Conservation (phyloP, 1,139 yeast genomes). For the Debaryomyces sp. region DNA sequence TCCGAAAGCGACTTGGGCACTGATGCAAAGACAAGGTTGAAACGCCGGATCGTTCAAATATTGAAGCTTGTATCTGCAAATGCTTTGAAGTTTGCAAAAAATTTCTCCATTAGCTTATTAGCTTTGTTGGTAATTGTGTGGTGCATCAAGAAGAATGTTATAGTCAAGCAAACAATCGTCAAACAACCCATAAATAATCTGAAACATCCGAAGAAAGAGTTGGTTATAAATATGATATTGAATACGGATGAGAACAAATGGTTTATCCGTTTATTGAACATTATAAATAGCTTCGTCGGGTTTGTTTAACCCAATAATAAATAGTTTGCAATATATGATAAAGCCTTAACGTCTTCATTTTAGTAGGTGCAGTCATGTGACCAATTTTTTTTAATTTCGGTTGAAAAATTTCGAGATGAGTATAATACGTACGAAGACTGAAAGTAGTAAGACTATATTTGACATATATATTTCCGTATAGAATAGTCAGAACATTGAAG, state of each 20-base stretch:
- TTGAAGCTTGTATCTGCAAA: slow-evolving; percentile 33
- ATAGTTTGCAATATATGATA: neutral
- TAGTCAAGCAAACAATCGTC: slow-evolving; percentile 44
- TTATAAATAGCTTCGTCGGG: slow-evolving; percentile 48
- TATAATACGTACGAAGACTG: neutral
- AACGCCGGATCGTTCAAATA: slow-evolving; percentile 25
- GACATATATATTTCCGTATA: neutral
- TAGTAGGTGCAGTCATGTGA: slow-evolving; percentile 2
- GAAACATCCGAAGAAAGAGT: slow-evolving; percentile 35
- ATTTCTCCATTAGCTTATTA: slow-evolving; percentile 39
- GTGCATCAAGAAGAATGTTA: slow-evolving; percentile 47
- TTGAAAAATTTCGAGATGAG: slow-evolving; percentile 21
- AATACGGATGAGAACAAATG: slow-evolving; percentile 50
- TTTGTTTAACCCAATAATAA: slow-evolving; percentile 31
- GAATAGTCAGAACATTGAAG: neutral
- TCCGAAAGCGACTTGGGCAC: slow-evolving; percentile 18
- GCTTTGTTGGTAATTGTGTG: slow-evolving; percentile 46
- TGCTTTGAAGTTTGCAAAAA: slow-evolving; percentile 33
- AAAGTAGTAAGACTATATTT: neutral
- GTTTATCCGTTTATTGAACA: slow-evolving; percentile 43
- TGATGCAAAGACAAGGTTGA: slow-evolving; percentile 29
- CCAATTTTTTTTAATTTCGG: neutral
- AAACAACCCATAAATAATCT: slow-evolving; percentile 28
- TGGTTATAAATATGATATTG: slow-evolving; percentile 47
- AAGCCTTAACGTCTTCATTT: neutral